Evolutionary conservation across 73 alveolate genomes (phyloP).

Genomic region (Symbiodinium pilosum): DNA sequence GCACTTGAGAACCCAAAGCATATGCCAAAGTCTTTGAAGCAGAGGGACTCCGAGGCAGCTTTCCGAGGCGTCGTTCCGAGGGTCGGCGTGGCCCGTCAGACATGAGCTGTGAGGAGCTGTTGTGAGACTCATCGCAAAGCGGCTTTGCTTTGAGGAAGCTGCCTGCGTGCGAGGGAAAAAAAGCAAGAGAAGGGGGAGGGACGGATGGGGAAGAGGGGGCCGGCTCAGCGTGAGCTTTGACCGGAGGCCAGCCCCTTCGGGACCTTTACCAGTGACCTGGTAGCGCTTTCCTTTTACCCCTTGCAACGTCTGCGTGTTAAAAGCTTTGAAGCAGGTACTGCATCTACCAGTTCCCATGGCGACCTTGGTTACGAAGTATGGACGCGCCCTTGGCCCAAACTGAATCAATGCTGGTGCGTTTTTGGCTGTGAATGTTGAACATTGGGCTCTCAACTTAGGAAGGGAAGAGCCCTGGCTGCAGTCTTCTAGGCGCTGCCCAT

Average conservation of each 20-base stretch:
- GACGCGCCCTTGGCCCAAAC: background rate
- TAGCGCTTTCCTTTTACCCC: background rate
- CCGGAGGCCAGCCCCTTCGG: slow-evolving; percentile 21
- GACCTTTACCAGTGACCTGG: slow-evolving; percentile 45
- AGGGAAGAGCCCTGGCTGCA: background rate
- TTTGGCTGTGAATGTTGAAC: background rate
- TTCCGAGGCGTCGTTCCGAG: no score
- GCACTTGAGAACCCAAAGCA: no score
- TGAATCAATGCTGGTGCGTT: background rate
- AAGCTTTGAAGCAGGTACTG: slow-evolving; percentile 16
- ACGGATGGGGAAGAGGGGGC: background rate
- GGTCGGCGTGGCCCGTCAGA: no score
- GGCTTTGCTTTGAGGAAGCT: no score
- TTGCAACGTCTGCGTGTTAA: background rate
- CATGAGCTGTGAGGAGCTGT: no score
- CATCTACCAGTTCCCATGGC: slow-evolving; percentile 48
- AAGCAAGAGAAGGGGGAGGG: background rate
- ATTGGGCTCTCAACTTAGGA: background rate
- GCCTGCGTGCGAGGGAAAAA: no score
- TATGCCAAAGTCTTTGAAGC: no score
- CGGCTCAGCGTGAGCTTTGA: background rate
- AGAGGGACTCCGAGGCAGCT: no score
- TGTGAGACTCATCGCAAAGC: no score
- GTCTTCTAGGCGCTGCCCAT: background rate
- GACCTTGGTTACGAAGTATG: slow-evolving; percentile 26